Conservation (phyloP, 345 rosid genomes). For the Linum lewisii region DNA sequence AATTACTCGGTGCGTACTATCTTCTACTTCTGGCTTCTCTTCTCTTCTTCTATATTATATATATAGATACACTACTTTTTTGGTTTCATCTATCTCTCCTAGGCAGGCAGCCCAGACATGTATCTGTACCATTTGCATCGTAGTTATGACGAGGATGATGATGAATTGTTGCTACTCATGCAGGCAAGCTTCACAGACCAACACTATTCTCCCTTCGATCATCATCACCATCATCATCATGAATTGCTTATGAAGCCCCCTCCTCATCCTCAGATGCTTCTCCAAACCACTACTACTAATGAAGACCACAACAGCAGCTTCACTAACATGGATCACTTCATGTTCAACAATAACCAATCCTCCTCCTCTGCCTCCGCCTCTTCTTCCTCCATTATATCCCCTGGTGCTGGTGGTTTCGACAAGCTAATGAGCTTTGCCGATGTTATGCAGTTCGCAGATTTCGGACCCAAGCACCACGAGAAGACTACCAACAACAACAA, state of each 20-base stretch:
- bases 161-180: slow-evolving; percentile 4
- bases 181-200: slow-evolving; percentile 40
- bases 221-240: background rate
- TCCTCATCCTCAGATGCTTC: background rate
- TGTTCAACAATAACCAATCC: slow-evolving; percentile 30
- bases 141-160: background rate
- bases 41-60: slow-evolving; percentile 18
- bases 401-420: slow-evolving; percentile 33
- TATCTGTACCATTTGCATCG: background rate
- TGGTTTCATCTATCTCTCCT: slow-evolving; percentile 19
- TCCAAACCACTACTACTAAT: slow-evolving; percentile 24
- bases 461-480: slow-evolving; percentile 65
- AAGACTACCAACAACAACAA: slow-evolving; percentile 36
- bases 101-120: too few species aligned
- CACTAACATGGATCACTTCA: slow-evolving; percentile 46
- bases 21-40: too few species aligned
- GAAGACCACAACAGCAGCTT: slow-evolving; percentile 22
- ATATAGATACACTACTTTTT: slow-evolving; percentile 21
- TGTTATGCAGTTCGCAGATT: slow-evolving; percentile 87
- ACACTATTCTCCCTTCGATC: slow-evolving; percentile 34
- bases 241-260: slow-evolving; percentile 17
- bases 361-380: slow-evolving; percentile 30
- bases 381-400: slow-evolving; percentile 31
- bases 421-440: slow-evolving; percentile 60
- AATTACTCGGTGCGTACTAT: slow-evolving; percentile 73